Conservation (phyloP, 371 early-diverging fungal species). For the Zychaea mexicana region DNA sequence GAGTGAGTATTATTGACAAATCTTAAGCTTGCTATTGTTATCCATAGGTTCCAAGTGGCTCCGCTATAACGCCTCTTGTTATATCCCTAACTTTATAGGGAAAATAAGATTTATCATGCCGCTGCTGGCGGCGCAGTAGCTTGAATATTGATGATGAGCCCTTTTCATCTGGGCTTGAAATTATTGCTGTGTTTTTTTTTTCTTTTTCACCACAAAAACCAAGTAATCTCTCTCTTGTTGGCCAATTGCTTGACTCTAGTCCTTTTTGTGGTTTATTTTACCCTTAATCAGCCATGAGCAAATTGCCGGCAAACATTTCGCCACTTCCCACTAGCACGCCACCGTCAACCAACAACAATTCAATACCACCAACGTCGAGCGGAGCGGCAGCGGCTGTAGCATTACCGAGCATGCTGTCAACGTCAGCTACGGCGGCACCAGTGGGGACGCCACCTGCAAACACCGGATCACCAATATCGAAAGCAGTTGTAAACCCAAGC, state of each 20-base stretch:
- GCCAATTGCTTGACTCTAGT: not conserved
- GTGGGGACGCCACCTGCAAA: not conserved
- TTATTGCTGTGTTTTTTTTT: too few species aligned
- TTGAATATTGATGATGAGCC: too few species aligned
- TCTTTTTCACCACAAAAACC: too few species aligned
- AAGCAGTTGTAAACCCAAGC: constrained; percentile 18
- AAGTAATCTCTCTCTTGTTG: too few species aligned
- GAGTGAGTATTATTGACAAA: too few species aligned
- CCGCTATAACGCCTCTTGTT: too few species aligned
- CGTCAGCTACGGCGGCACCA: not conserved
- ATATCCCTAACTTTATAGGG: too few species aligned
- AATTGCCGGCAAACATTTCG: not conserved
- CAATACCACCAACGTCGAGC: not conserved
- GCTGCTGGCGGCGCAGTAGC: too few species aligned
- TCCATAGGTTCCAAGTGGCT: too few species aligned
- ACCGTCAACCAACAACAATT: not conserved
- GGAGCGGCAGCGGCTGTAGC: constrained; percentile 3
- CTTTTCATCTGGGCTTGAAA: too few species aligned
- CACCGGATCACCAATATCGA: not conserved
- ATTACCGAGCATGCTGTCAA: constrained; percentile 7
- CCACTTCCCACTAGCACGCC: constrained; percentile 7
- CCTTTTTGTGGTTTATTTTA: not conserved
- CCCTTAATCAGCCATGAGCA: constrained; percentile 9
- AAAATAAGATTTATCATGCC: too few species aligned
- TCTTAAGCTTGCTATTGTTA: too few species aligned